Evolutionary conservation across 768 basidiomycete genomes (phyloP), one percentile per base, ranked within the genome.

Genomic region (Leccinum boreale): DNA sequence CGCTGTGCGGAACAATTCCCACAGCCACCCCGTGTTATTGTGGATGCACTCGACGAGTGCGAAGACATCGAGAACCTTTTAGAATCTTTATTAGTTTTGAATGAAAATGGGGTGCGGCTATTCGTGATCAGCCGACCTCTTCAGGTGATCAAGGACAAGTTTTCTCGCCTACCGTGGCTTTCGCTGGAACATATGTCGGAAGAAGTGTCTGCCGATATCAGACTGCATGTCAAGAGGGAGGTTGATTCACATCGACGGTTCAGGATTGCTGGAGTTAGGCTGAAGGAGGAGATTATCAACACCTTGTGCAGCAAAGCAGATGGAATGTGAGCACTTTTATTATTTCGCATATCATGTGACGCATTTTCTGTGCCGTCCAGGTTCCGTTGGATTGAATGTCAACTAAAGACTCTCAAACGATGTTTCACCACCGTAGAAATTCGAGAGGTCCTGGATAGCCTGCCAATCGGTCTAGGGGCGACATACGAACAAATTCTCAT

Each of bases 1-100:
- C 19, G 33, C 7, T 29, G 29, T 1, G 60, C 49, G 6, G 33
- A 35, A 11, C 15, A 7, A 11, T 39, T 60, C 12, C 7, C 2
- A 5, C 49, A n/a, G 12, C 59, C 12, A 5, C 65, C 61, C 0
- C n/a, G 54, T 6, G 1, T 63, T 1, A 49, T 61, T 4, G 51
- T 66, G 2, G 64, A 66, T 19, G 65, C 59, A 0, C 36, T 66
- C 2, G 65, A 66, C 21, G 64, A 65, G 50, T 65, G 65, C 49
- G 29, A 42, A 15, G 54, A 62, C 7, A 2, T 62, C 5, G 46
- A 58, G 10, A 17, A 26, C 1, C 53, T 62, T n/a, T 33, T 65
- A 0, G 17, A 31, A 3, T 58, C 46, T 4, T 19, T 66, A 5
- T 2, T 1, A 1, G 35, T 42, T 3, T 17, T 62, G 50, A 36